Conservation (phyloP, 176 grass and related monocot genomes). For the Pontederia paniculata region DNA sequence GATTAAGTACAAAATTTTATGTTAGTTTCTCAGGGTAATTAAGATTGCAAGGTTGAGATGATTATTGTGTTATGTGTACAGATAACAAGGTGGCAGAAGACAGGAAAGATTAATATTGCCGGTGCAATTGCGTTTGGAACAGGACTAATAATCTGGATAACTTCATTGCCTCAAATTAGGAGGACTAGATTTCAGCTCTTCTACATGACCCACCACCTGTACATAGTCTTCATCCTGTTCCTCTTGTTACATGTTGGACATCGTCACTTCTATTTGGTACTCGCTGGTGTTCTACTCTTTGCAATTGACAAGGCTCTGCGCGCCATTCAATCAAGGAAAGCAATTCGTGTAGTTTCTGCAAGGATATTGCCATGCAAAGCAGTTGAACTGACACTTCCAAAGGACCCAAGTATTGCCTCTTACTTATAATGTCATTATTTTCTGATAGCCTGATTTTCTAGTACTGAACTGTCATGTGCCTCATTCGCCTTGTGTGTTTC, state of each 20-base stretch:
- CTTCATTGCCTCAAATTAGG: slow-evolving; percentile 30
- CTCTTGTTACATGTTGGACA: slow-evolving; percentile 35
- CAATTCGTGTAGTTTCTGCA: slow-evolving; percentile 20
- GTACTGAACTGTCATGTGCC: not conserved
- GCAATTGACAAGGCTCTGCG: slow-evolving; percentile 29
- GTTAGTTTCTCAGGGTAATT: too few species aligned
- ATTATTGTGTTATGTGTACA: slow-evolving; percentile 3
- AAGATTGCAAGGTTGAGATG: too few species aligned
- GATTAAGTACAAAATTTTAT: too few species aligned
- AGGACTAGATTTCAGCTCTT: slow-evolving; percentile 33
- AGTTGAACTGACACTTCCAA: slow-evolving; percentile 33
- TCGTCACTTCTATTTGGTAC: slow-evolving; percentile 37
- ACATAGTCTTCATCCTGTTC: slow-evolving; percentile 36
- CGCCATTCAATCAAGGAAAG: slow-evolving; percentile 22
- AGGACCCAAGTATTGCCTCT: slow-evolving; percentile 23
- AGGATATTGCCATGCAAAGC: slow-evolving; percentile 31
- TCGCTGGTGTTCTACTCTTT: slow-evolving; percentile 39
- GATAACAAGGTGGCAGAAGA: slow-evolving; percentile 31
- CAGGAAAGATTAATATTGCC: slow-evolving; percentile 30
- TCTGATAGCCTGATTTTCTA: too few species aligned
- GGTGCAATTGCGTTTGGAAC: slow-evolving; percentile 28
- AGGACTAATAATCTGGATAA: slow-evolving; percentile 33
- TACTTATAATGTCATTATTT: not conserved
- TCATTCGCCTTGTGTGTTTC: not conserved
- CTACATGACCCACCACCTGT: slow-evolving; percentile 32